Evolutionary conservation across 148 eudicot genomes (phyloP).

Genomic region (Heliamphora exappendiculata): DNA sequence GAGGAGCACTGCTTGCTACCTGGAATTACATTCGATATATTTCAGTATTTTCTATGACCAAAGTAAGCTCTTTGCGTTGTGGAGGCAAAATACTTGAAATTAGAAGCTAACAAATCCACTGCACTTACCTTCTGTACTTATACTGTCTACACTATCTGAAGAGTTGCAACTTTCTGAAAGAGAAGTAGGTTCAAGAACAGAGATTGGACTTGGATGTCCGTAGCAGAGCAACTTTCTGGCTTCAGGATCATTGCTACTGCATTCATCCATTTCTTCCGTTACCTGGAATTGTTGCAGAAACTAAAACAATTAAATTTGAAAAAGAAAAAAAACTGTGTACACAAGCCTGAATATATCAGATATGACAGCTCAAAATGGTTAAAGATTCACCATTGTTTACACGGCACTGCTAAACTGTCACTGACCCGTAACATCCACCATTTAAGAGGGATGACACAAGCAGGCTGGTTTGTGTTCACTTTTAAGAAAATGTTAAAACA

Average conservation of each 20-base stretch:
- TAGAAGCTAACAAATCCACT: background rate
- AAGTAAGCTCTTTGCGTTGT: too few species aligned
- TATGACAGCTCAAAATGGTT: too few species aligned
- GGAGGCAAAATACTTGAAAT: too few species aligned
- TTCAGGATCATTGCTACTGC: conserved; percentile 31
- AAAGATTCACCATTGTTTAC: too few species aligned
- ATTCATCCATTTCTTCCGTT: conserved; percentile 30
- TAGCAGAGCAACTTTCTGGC: conserved; percentile 32
- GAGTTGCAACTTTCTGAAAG: conserved; percentile 69
- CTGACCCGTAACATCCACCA: too few species aligned
- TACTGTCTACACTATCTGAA: conserved; percentile 52
- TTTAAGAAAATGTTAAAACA: too few species aligned
- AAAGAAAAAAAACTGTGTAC: background rate
- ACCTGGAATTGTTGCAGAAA: conserved; percentile 24
- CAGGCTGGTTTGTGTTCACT: too few species aligned
- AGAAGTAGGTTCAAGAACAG: conserved; percentile 65
- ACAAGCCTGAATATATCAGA: too few species aligned
- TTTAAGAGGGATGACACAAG: too few species aligned
- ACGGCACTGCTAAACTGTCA: too few species aligned
- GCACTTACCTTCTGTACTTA: conserved; percentile 51
- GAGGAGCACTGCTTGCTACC: conserved; percentile 65
- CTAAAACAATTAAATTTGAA: background rate
- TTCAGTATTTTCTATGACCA: too few species aligned
- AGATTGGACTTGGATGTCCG: conserved; percentile 67
- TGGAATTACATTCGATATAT: conserved; percentile 31